These are phyloP conservation scores for Chrysosporium queenslandicum DNA, from an alignment of 2,329 filamentous ascomycete genomes.

Conservation along the genomic window DNA sequence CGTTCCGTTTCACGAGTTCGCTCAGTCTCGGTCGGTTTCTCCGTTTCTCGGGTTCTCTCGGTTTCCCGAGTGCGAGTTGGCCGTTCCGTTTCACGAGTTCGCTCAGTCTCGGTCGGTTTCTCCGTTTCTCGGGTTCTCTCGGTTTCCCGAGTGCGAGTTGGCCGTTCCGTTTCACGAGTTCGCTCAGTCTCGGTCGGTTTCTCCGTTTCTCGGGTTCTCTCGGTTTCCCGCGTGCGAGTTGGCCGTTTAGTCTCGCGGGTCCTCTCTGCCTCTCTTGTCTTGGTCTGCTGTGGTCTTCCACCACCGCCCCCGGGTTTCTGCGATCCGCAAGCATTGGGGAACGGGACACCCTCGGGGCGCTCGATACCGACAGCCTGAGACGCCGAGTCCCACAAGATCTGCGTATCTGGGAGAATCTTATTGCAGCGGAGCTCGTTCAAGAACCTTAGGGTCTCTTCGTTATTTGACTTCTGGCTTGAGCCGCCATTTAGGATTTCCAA, in stretches of 20 bases:
- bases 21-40: background rate
- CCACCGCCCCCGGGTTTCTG: background rate
- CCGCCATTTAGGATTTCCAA: background rate
- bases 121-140: no score
- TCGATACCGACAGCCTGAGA: background rate
- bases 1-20: background rate
- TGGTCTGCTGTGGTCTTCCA: background rate
- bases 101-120: background rate
- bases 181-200: no score
- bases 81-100: background rate
- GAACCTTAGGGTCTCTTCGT: background rate
- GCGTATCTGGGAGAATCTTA: constrained; percentile 6
- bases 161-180: background rate
- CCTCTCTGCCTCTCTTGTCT: background rate
- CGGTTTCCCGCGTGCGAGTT: background rate
- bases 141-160: background rate
- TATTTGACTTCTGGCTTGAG: background rate
- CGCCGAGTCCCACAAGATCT: constrained; percentile 7
- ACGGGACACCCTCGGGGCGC: background rate
- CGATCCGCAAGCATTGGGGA: background rate
- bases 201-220: no score
- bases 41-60: no score
- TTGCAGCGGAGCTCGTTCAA: constrained; percentile 3
- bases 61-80: background rate
- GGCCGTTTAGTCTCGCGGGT: background rate